Evolutionary conservation across 768 basidiomycete genomes (phyloP).

Genomic region (Phaeolepiota aurea): DNA sequence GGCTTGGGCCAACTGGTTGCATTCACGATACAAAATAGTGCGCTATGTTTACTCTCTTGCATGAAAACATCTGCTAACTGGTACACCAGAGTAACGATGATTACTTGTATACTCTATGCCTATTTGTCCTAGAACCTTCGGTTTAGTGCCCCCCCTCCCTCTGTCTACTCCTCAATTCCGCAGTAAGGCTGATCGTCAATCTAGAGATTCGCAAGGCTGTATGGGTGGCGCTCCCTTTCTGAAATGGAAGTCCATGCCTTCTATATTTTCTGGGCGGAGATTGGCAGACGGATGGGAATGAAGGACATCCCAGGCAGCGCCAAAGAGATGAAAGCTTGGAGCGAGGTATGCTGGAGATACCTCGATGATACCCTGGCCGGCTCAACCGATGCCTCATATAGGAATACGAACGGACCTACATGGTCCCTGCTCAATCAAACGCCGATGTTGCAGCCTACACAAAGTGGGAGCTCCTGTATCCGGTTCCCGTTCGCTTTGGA

Average conservation of each 20-base stretch:
- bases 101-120: slow-evolving; percentile 29
- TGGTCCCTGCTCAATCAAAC: slow-evolving; percentile 34
- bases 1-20: slow-evolving; percentile 34
- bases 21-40: slow-evolving; percentile 32
- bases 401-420: slow-evolving; percentile 31
- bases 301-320: slow-evolving; percentile 32
- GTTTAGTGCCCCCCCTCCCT: no score
- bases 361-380: neutral
- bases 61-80: neutral
- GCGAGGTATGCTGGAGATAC: slow-evolving; percentile 17
- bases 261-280: slow-evolving; percentile 35
- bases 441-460: slow-evolving; percentile 29
- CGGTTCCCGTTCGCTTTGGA: slow-evolving; percentile 27
- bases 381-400: slow-evolving; percentile 6
- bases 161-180: no score
- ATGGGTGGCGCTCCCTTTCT: slow-evolving; percentile 36
- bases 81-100: slow-evolving; percentile 26
- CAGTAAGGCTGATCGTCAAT: no score
- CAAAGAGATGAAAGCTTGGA: slow-evolving; percentile 29
- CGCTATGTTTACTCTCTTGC: slow-evolving; percentile 7
- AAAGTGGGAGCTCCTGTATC: slow-evolving; percentile 28
- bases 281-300: slow-evolving; percentile 40
- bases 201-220: no score
- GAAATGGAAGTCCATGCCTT: slow-evolving; percentile 33
- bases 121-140: slow-evolving; percentile 29